Evolutionary conservation across 139 green algal species (phyloP), one percentile per base, ranked within the genome.

Genomic region (Chlorella sp.): DNA sequence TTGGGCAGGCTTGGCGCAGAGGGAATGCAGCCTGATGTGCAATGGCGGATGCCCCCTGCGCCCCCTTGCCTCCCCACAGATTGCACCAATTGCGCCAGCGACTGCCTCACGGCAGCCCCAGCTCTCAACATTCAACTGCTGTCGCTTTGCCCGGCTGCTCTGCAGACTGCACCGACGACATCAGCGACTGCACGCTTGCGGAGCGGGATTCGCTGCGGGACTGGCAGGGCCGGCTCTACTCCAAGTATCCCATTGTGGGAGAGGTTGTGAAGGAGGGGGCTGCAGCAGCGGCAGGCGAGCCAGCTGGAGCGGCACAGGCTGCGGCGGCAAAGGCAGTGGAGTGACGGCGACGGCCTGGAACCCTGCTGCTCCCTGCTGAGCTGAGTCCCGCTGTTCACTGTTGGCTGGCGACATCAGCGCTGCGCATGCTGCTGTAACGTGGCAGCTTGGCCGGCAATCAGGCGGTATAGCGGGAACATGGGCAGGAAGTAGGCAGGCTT

Each of bases 171-270:
- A 91, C 87, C 71, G 91, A 90, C 28, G 83, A 97, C 85, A 80
- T 96, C 25, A 78, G 87, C 20, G 92, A 82, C 17, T 89, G 94
- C 64, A 68, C 65, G 0, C 78, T 88, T 23, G 84, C 87, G 36
- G 95, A 98, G 87, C 57, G 90, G 76, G 91, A 97, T 34, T 92
- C 84, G 36, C 84, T 98, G 76, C 60, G 84, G 12, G 93, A 97
- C 25, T 98, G 95, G 95, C 88, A 94, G 81, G 89, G 28, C 18
- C 91, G 92, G 69, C 96, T 97, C 51, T 92, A 93, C 81, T 85
- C 18, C 26, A 97, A 97, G 86, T 96, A 96, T 79, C 80, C 80
- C 7, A 90, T 94, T 3, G 87, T 96, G 20, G 93, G 93, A 0
- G 82, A 78, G 51, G 38, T 93, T 39, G 81, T 90, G 28, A 78